Percentiles rank a stretch among this genome's conserved stretches.
Evolutionary conservation across 179 eudicot species (phyloP).

Genomic region (Beta macrorhiza): DNA sequence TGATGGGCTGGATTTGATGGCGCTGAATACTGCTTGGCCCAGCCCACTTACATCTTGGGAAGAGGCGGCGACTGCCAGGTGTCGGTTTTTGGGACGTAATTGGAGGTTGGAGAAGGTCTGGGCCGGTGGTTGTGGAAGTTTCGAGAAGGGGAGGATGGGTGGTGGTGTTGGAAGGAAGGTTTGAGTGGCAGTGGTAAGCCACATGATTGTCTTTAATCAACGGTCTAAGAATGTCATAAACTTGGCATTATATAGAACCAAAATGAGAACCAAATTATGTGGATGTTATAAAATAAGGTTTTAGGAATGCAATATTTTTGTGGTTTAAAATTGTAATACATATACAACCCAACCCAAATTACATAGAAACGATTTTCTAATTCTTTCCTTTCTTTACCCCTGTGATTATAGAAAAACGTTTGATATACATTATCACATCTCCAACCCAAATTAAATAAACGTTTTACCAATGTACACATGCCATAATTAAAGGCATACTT

Average conservation of each 20-base stretch:
- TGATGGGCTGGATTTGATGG: conserved; percentile 25
- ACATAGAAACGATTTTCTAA: too few relatives aligned
- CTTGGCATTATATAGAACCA: not conserved
- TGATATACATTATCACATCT: too few relatives aligned
- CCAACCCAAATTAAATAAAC: too few relatives aligned
- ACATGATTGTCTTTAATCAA: conserved; percentile 25
- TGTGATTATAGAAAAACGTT: too few relatives aligned
- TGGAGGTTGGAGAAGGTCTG: not conserved
- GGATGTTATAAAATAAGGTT: not conserved
- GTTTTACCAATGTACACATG: too few relatives aligned
- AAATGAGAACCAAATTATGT: not conserved
- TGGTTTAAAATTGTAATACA: not conserved
- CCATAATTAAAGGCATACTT: too few relatives aligned
- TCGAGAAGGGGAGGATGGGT: not conserved
- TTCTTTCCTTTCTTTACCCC: too few relatives aligned
- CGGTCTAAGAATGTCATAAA: not conserved
- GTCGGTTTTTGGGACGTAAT: conserved; percentile 12
- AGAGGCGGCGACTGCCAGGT: conserved; percentile 13
- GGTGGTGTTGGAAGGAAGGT: not conserved
- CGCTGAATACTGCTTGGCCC: conserved; percentile 29
- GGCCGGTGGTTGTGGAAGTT: conserved; percentile 17
- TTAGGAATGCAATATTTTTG: not conserved
- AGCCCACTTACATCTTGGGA: conserved; percentile 25
- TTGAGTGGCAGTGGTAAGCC: conserved; percentile 24
- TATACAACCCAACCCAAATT: too few relatives aligned